A percentile compares a stretch with the other conserved stretches of the same genome.
phyloP scores from a whole-genome alignment of 2,329 filamentous ascomycete species.

The Anisogramma anomala region DNA sequence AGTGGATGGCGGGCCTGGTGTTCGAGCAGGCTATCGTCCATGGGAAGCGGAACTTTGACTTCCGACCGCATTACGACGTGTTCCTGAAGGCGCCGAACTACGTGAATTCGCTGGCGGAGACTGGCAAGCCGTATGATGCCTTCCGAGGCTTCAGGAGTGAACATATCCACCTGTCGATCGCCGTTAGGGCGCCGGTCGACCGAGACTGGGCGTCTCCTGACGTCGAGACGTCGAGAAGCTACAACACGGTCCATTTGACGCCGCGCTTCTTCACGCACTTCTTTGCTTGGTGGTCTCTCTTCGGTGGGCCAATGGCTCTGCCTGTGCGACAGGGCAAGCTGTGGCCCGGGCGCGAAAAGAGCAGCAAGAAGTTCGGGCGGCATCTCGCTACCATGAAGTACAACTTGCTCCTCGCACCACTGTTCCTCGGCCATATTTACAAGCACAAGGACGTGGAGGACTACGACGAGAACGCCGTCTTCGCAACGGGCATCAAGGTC shows the following conservation, averaged over 20 bases:
- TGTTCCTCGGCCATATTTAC: constrained; percentile 95
- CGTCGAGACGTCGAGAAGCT: constrained; percentile 69
- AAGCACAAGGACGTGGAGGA: constrained; percentile 96
- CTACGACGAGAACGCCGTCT: constrained; percentile 62
- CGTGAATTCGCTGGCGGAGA: constrained; percentile 40
- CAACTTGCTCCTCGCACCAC: constrained; percentile 77
- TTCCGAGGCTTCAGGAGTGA: constrained; percentile 93
- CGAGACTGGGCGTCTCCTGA: constrained; percentile 75
- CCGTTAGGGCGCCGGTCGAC: constrained; percentile 75
- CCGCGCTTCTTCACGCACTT: constrained; percentile 98
- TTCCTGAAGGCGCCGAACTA: constrained; percentile 70
- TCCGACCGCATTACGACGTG: constrained; percentile 86
- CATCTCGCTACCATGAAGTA: constrained; percentile 99
- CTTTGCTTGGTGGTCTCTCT: constrained; percentile 95
- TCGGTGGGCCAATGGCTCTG: constrained; percentile 86
- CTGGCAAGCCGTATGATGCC: constrained; percentile 64
- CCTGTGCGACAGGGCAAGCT: constrained; percentile 85
- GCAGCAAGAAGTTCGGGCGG: constrained; percentile 94
- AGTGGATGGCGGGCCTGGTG: constrained; percentile 81
- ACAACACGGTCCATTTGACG: constrained; percentile 91
- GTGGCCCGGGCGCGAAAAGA: constrained; percentile 89
- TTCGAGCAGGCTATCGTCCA: constrained; percentile 75
- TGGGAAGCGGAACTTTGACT: constrained; percentile 69
- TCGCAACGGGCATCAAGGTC: constrained; percentile 92
- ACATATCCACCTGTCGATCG: constrained; percentile 90